These are phyloP conservation scores for Naumovozyma castellii DNA, from an alignment of 805 yeast genomes.

Conservation along the genomic window DNA sequence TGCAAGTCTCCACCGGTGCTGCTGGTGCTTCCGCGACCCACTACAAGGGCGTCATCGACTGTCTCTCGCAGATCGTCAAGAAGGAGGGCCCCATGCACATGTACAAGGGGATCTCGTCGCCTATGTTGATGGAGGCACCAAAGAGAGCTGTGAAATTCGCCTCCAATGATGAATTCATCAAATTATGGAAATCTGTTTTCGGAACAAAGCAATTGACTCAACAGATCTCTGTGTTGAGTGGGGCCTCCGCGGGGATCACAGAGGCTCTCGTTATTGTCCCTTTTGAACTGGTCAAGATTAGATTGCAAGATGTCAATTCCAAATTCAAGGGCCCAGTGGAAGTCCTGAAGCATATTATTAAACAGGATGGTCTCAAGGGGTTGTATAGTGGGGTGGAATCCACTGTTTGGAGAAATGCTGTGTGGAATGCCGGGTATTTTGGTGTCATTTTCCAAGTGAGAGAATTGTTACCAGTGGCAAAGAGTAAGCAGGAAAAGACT, in stretches of 20 bases:
- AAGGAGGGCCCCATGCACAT: slow-evolving; percentile 76
- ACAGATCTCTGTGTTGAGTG: slow-evolving; percentile 75
- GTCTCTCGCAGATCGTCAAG: slow-evolving; percentile 68
- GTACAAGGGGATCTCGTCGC: slow-evolving; percentile 90
- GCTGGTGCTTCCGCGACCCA: background rate
- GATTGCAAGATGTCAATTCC: slow-evolving; percentile 79
- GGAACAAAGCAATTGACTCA: slow-evolving; percentile 64
- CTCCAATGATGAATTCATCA: slow-evolving; percentile 94
- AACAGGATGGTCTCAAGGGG: slow-evolving; percentile 66
- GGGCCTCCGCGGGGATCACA: slow-evolving; percentile 96
- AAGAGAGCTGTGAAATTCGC: slow-evolving; percentile 98
- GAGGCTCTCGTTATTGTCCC: slow-evolving; percentile 96
- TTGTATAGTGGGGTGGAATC: slow-evolving; percentile 92
- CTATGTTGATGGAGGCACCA: slow-evolving; percentile 96
- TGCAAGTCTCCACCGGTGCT: slow-evolving; percentile 40
- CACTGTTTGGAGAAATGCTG: slow-evolving; percentile 89
- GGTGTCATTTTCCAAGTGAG: slow-evolving; percentile 86
- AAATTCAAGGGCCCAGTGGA: slow-evolving; percentile 76
- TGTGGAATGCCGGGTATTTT: slow-evolving; percentile 96
- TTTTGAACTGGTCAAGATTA: slow-evolving; percentile 86
- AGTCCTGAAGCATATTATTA: slow-evolving; percentile 61
- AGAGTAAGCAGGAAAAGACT: slow-evolving; percentile 60
- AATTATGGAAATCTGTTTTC: slow-evolving; percentile 61
- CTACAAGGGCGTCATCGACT: slow-evolving; percentile 43
- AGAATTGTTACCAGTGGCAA: slow-evolving; percentile 64